Percentiles rank a stretch among this genome's conserved stretches.
Evolutionary conservation across 2,329 filamentous ascomycete genomes (phyloP).

Genomic region (Biscogniauxia mediterranea): DNA sequence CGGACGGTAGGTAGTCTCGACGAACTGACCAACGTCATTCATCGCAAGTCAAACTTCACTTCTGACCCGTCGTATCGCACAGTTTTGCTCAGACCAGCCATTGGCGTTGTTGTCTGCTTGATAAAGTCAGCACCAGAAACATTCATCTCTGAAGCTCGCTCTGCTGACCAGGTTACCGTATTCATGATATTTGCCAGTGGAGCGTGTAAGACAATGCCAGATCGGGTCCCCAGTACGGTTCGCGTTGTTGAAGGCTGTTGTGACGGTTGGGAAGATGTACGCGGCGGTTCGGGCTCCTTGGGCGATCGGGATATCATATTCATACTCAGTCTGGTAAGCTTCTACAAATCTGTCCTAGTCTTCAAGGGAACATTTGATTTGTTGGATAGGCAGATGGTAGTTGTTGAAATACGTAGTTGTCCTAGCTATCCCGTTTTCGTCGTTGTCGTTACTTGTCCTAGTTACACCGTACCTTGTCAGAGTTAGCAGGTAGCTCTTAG

Average conservation of each 20-base stretch:
- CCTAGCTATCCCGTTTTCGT: background rate
- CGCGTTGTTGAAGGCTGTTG: background rate
- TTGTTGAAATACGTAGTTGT: constrained; percentile 2
- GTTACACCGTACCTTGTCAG: background rate
- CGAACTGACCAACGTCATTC: background rate
- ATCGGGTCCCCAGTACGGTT: background rate
- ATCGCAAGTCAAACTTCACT: too few species aligned
- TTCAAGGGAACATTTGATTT: background rate
- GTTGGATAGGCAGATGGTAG: background rate
- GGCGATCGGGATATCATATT: background rate
- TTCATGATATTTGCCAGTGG: background rate
- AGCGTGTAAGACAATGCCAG: background rate
- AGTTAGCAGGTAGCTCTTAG: background rate
- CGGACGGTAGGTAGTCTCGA: too few species aligned
- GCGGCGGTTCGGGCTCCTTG: background rate
- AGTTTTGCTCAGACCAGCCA: too few species aligned
- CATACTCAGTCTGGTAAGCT: background rate
- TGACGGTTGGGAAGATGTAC: background rate
- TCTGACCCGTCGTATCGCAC: too few species aligned
- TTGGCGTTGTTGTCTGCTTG: background rate
- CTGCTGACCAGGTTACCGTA: background rate
- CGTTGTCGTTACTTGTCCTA: background rate
- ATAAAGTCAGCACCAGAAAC: background rate
- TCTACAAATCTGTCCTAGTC: background rate
- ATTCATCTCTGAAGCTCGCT: background rate